Percentiles rank a stretch among this genome's conserved stretches.
phyloP scores from a whole-genome alignment of 2,329 filamentous ascomycete species.

The Neofusicoccum laricinum region DNA sequence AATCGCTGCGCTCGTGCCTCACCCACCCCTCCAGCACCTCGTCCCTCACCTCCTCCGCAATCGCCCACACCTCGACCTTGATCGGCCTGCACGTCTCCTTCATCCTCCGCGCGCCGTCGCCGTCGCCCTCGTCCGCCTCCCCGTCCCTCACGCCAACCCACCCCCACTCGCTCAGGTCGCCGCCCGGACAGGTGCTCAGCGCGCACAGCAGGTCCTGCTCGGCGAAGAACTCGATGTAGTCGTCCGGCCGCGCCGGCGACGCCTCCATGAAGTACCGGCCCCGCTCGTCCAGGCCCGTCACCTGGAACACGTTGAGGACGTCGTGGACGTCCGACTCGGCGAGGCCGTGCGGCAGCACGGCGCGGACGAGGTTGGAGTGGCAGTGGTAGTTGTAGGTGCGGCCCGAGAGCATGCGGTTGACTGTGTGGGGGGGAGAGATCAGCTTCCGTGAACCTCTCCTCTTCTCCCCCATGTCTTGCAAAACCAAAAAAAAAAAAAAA shows the following conservation, averaged over 20 bases:
- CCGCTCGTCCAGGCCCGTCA: conserved; percentile 70
- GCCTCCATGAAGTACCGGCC: conserved; percentile 71
- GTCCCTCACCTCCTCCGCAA: conserved; percentile 49
- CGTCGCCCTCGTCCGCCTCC: conserved; percentile 60
- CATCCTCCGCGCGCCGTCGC: conserved; percentile 68
- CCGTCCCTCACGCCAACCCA: conserved; percentile 56
- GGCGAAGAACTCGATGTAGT: conserved; percentile 72
- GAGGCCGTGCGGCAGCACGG: conserved; percentile 66
- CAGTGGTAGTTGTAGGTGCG: conserved; percentile 77
- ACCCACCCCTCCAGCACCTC: conserved; percentile 55
- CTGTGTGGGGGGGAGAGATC: no score
- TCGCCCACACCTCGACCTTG: conserved; percentile 67
- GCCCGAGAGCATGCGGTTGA: conserved; percentile 70
- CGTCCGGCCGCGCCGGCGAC: conserved; percentile 28
- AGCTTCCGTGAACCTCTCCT: no score
- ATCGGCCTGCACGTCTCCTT: conserved; percentile 69
- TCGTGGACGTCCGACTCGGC: conserved; percentile 76
- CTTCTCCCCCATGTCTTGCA: neutral
- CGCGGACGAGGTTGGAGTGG: conserved; percentile 75
- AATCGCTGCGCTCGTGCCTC: conserved; percentile 57
- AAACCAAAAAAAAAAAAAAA: no score
- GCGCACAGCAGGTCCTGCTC: conserved; percentile 72
- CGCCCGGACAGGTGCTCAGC: conserved; percentile 70
- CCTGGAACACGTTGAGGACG: conserved; percentile 83
- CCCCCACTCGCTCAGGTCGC: conserved; percentile 78